These are phyloP conservation scores for Sporothrix brunneoviolacea DNA, from an alignment of 2,329 filamentous ascomycete species.

Conservation along the genomic window DNA sequence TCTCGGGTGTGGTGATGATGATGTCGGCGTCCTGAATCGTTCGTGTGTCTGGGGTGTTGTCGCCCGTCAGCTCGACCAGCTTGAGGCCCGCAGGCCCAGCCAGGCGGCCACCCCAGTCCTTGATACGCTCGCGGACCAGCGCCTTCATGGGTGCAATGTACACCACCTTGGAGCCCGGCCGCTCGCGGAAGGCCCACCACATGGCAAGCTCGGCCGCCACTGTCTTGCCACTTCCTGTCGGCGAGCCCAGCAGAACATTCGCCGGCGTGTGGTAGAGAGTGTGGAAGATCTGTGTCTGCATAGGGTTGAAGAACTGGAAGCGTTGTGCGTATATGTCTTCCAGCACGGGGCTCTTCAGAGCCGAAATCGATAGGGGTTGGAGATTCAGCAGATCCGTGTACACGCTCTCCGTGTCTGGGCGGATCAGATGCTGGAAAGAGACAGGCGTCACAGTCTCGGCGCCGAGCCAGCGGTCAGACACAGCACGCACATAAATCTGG, in stretches of 20 bases:
- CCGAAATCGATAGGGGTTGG: constrained; percentile 80
- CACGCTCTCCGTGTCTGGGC: constrained; percentile 93
- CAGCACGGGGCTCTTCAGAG: constrained; percentile 76
- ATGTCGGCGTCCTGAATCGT: constrained; percentile 95
- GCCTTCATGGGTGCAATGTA: constrained; percentile 99
- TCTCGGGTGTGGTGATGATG: constrained; percentile 98
- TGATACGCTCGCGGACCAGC: constrained; percentile 88
- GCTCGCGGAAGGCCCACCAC: constrained; percentile 98
- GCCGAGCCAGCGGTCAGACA: constrained; percentile 94
- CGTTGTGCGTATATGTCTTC: constrained; percentile 84
- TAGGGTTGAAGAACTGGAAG: constrained; percentile 97
- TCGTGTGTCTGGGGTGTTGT: constrained; percentile 94
- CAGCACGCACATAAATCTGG: constrained; percentile 90
- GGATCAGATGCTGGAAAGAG: constrained; percentile 95
- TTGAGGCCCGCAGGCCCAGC: constrained; percentile 78
- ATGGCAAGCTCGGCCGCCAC: constrained; percentile 93
- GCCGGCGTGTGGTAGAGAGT: constrained; percentile 86
- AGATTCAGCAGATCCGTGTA: constrained; percentile 92
- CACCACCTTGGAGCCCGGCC: constrained; percentile 91
- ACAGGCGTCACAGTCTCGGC: constrained; percentile 93
- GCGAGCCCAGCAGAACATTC: constrained; percentile 91
- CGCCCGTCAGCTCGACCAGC: constrained; percentile 84
- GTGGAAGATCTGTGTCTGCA: constrained; percentile 99
- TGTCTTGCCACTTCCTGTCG: constrained; percentile 95
- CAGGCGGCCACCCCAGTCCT: constrained; percentile 84